Evolutionary conservation across 1,284 basidiomycete genomes (phyloP).

Genomic region (Cystobasidiaceae sp.): DNA sequence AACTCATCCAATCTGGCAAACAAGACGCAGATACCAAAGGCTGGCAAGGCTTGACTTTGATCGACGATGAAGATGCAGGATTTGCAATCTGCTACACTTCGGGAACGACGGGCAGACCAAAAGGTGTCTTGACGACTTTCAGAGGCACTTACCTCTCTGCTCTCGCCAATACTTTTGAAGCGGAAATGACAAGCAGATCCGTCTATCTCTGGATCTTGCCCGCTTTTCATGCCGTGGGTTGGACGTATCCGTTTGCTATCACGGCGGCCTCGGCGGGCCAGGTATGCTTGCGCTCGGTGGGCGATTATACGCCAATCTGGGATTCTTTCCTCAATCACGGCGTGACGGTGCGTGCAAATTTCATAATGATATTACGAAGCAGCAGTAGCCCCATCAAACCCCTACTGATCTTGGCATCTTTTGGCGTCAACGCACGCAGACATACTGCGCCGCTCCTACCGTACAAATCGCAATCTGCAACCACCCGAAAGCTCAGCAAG

Average conservation of each 20-base stretch:
- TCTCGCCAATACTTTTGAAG: slow-evolving; percentile 71
- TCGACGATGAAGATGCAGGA: slow-evolving; percentile 60
- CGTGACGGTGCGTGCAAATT: slow-evolving; percentile 64
- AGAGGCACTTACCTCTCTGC: slow-evolving; percentile 80
- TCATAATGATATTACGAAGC: background rate
- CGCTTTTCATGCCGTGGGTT: slow-evolving; percentile 45
- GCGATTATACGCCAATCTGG: slow-evolving; percentile 67
- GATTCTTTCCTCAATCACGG: slow-evolving; percentile 64
- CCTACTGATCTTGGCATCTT: no score
- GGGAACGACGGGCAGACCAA: slow-evolving; percentile 66
- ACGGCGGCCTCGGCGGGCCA: slow-evolving; percentile 58
- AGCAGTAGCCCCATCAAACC: background rate
- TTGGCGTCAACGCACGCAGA: background rate
- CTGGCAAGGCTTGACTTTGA: slow-evolving; percentile 63
- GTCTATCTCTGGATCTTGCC: slow-evolving; percentile 62
- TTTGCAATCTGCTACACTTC: slow-evolving; percentile 66
- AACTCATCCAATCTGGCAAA: slow-evolving; percentile 36
- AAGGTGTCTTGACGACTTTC: slow-evolving; percentile 66
- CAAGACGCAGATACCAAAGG: slow-evolving; percentile 49
- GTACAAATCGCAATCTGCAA: slow-evolving; percentile 72
- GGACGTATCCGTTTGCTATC: slow-evolving; percentile 77
- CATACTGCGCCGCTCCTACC: slow-evolving; percentile 69
- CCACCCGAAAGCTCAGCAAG: slow-evolving; percentile 58
- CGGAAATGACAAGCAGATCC: slow-evolving; percentile 59
- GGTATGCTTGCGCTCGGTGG: slow-evolving; percentile 67